These are phyloP conservation scores for Vicia faba DNA, from an alignment of 306 rosid species.

Conservation along the genomic window DNA sequence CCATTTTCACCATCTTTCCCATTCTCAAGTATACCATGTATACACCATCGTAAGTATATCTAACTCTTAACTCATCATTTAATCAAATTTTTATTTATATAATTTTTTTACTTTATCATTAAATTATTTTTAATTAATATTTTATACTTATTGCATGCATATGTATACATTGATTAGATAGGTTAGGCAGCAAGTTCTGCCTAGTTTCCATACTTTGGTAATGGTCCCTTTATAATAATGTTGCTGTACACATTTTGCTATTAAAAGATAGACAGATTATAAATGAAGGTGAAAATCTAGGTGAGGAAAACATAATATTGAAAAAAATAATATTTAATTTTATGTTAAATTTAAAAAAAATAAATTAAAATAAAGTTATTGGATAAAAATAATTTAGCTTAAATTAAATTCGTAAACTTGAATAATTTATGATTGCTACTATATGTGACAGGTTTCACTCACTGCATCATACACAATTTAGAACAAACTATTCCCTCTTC, in stretches of 20 bases:
- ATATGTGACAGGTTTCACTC: conserved; percentile 60
- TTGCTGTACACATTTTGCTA: neutral
- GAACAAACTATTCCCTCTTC: conserved; percentile 66
- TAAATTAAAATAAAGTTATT: too few relatives aligned
- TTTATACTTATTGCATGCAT: too few relatives aligned
- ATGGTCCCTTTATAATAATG: neutral
- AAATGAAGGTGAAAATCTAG: neutral
- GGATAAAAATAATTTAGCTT: too few relatives aligned
- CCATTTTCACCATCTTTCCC: conserved; percentile 55
- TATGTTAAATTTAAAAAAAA: too few relatives aligned
- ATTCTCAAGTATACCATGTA: conserved; percentile 62
- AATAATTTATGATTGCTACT: neutral
- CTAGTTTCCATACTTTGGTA: neutral
- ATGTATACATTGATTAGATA: too few relatives aligned
- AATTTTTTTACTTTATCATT: neutral
- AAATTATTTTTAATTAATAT: neutral
- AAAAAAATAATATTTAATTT: too few relatives aligned
- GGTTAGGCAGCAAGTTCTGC: neutral
- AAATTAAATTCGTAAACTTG: neutral
- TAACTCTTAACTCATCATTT: neutral
- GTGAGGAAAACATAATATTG: neutral
- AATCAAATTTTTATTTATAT: neutral
- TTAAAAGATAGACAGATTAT: neutral
- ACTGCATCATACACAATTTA: conserved; percentile 74
- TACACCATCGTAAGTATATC: conserved; percentile 69